phyloP scores from a whole-genome alignment of 257 asterid species.

The Penstemon barbatus region DNA sequence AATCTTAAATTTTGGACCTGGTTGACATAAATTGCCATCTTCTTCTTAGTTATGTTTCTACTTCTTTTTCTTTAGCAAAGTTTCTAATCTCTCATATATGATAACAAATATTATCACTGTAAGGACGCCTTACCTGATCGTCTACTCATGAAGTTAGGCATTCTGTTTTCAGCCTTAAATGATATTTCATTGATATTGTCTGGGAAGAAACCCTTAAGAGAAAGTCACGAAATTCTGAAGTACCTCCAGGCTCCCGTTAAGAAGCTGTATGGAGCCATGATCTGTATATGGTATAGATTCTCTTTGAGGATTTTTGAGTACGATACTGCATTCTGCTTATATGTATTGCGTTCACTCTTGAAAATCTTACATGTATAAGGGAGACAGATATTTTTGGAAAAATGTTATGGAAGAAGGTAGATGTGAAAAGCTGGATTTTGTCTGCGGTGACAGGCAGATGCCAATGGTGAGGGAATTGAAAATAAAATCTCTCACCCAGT shows the following conservation, averaged over 20 bases:
- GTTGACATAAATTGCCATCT: conserved; percentile 16
- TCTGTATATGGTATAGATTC: conserved; percentile 4
- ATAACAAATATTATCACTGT: no score
- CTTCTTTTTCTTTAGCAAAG: not conserved
- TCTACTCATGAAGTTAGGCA: conserved; percentile 6
- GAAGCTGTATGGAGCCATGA: conserved; percentile 14
- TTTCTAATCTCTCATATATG: conserved; percentile 18
- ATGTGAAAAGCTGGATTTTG: conserved; percentile 9
- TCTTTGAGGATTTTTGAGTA: conserved; percentile 12
- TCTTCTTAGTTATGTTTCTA: not conserved
- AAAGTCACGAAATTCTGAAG: conserved; percentile 3
- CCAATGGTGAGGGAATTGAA: not conserved
- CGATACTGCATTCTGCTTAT: conserved; percentile 12
- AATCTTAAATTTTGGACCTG: conserved; percentile 7
- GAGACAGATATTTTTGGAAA: not conserved
- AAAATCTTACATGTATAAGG: not conserved
- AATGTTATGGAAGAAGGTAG: not conserved
- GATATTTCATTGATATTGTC: not conserved
- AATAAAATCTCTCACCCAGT: conserved; percentile 9
- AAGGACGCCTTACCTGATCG: conserved; percentile 8
- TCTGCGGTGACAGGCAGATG: conserved; percentile 1
- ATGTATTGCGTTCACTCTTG: not conserved
- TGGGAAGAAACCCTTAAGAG: not conserved
- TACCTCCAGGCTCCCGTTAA: not conserved
- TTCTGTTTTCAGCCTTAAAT: not conserved